A percentile compares a stretch with the other conserved stretches of the same genome.
These are phyloP conservation scores for Hygrocybe coccinea DNA, from an alignment of 768 basidiomycete species.

Conservation along the genomic window DNA sequence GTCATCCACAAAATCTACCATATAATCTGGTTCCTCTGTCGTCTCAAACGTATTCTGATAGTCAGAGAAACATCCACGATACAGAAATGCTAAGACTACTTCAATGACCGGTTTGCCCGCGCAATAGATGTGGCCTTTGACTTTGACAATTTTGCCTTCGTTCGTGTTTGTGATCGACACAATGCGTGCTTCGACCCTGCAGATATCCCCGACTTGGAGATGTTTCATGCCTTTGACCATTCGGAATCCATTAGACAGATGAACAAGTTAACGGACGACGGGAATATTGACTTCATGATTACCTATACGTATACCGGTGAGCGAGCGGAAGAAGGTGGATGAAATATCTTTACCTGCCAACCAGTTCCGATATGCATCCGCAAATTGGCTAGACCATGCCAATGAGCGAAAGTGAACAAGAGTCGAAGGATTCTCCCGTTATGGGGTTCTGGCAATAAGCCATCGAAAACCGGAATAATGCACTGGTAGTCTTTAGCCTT, in stretches of 20 bases:
- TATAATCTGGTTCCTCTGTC: no score
- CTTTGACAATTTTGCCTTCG: slow-evolving; percentile 89
- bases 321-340: background rate
- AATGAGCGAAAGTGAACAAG: background rate
- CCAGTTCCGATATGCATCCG: slow-evolving; percentile 66
- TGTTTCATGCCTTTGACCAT: slow-evolving; percentile 73
- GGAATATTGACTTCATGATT: slow-evolving; percentile 99
- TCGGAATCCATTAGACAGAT: slow-evolving; percentile 95
- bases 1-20: no score
- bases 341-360: slow-evolving; percentile 73
- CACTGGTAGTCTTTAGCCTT: background rate
- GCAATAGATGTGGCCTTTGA: slow-evolving; percentile 78
- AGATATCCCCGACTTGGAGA: slow-evolving; percentile 83
- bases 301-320: slow-evolving; percentile 49
- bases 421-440: background rate
- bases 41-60: no score
- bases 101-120: slow-evolving; percentile 81
- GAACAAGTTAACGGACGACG: slow-evolving; percentile 92
- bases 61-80: no score
- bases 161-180: slow-evolving; percentile 85
- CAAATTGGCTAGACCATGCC: slow-evolving; percentile 5
- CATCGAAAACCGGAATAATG: slow-evolving; percentile 5
- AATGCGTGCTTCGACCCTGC: slow-evolving; percentile 84
- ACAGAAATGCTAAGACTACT: slow-evolving; percentile 90
- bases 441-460: slow-evolving; percentile 4